A percentile compares a stretch with the other conserved stretches of the same genome.
phyloP scores from a whole-genome alignment of 1,139 yeast genomes.

The Diutina ranongensis region DNA sequence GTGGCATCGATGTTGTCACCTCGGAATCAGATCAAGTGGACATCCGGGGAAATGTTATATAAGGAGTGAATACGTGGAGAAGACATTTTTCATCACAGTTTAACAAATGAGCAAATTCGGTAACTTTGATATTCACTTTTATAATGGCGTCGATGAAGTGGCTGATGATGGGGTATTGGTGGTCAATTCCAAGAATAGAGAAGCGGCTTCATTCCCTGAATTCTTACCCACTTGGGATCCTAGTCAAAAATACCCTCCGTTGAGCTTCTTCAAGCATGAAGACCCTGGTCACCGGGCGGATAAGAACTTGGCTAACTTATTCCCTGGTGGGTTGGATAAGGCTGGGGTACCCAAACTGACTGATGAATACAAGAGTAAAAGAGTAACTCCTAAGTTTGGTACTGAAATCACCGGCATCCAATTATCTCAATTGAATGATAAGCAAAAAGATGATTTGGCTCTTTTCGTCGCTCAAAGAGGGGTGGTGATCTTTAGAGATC shows the following conservation, averaged over 20 bases:
- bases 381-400: slow-evolving; percentile 55
- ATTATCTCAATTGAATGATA: slow-evolving; percentile 37
- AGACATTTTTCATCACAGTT: no score
- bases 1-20: not conserved
- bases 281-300: slow-evolving; percentile 53
- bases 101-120: slow-evolving; percentile 11
- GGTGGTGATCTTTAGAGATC: slow-evolving; percentile 56
- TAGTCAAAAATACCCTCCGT: slow-evolving; percentile 29
- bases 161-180: slow-evolving; percentile 19
- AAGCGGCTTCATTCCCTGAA: slow-evolving; percentile 16
- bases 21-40: not conserved
- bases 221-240: slow-evolving; percentile 44
- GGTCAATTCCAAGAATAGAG: slow-evolving; percentile 17
- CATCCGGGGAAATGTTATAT: not conserved
- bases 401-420: slow-evolving; percentile 51
- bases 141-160: slow-evolving; percentile 17
- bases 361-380: slow-evolving; percentile 8
- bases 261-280: slow-evolving; percentile 33
- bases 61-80: no score
- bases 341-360: not conserved
- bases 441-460: slow-evolving; percentile 55
- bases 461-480: slow-evolving; percentile 55
- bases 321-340: slow-evolving; percentile 20
- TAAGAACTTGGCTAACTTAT: slow-evolving; percentile 38
- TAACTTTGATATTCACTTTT: slow-evolving; percentile 18